Evolutionary conservation across 2,329 filamentous ascomycete genomes (phyloP).

Genomic region (Aspergillus puulaauensis): DNA sequence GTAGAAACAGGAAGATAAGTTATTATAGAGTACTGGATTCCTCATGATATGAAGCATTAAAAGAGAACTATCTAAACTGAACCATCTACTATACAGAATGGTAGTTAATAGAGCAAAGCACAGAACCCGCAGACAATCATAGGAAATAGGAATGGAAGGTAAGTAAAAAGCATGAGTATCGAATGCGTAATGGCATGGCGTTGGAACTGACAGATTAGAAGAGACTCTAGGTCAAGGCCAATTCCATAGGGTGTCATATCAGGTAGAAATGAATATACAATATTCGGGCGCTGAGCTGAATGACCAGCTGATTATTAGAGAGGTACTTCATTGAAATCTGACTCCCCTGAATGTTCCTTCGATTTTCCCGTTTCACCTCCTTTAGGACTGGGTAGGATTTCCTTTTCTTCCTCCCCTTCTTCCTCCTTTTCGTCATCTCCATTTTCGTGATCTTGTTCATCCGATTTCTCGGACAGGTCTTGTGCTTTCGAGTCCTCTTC

Average conservation of each 20-base stretch:
- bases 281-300: conserved; percentile 2
- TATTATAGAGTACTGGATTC: neutral
- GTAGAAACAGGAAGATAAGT: neutral
- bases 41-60: neutral
- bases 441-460: conserved; percentile 17
- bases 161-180: conserved; percentile 3
- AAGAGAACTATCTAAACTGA: conserved; percentile 8
- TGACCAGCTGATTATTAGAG: conserved; percentile 20
- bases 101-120: conserved; percentile 20
- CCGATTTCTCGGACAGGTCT: conserved; percentile 17
- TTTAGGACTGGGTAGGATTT: conserved; percentile 15
- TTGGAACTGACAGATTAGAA: neutral
- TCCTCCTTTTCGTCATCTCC: conserved; percentile 21
- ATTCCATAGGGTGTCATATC: neutral
- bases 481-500: conserved; percentile 8
- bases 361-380: conserved; percentile 26
- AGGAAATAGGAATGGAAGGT: conserved; percentile 15
- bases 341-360: conserved; percentile 29
- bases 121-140: neutral
- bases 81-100: conserved; percentile 17
- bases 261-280: conserved; percentile 4
- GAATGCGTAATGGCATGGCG: conserved; percentile 1
- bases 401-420: conserved; percentile 18
- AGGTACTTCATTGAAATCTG: conserved; percentile 37
- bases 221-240: neutral